phyloP scores from a whole-genome alignment of 2,329 filamentous ascomycete genomes.

The Paecilomyces sp. region DNA sequence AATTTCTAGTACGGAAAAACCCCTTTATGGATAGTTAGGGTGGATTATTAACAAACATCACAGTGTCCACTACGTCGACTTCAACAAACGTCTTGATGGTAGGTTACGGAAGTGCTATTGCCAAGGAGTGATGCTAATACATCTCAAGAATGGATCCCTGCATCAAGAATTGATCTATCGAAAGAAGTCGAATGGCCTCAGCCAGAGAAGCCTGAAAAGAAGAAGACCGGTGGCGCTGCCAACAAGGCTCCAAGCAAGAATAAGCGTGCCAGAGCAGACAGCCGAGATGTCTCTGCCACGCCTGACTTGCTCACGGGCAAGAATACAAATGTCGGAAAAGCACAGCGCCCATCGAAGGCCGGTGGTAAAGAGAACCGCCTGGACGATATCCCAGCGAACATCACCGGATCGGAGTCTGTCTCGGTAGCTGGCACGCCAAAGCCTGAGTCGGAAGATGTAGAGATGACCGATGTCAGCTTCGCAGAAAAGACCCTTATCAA shows the following conservation, averaged over 20 bases:
- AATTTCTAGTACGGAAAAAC: constrained; percentile 84
- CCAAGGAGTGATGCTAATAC: constrained; percentile 26
- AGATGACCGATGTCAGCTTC: constrained; percentile 34
- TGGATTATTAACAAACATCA: constrained; percentile 9
- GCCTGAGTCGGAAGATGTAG: constrained; percentile 32
- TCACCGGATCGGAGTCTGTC: constrained; percentile 26
- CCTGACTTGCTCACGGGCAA: constrained; percentile 44
- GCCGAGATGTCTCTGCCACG: constrained; percentile 51
- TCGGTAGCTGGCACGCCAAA: constrained; percentile 34
- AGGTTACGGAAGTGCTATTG: constrained; percentile 1
- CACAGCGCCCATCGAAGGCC: constrained; percentile 46
- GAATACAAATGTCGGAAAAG: constrained; percentile 40
- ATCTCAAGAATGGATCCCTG: constrained; percentile 77
- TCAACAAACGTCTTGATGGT: constrained; percentile 76
- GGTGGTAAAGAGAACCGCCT: constrained; percentile 56
- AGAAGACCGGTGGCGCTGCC: constrained; percentile 57
- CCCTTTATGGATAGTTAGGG: too few species aligned
- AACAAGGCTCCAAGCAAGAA: constrained; percentile 52
- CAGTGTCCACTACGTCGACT: constrained; percentile 90
- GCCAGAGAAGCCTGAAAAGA: constrained; percentile 82
- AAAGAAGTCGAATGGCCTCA: constrained; percentile 95
- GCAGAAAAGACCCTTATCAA: constrained; percentile 22
- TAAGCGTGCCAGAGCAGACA: constrained; percentile 45
- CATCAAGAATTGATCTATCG: constrained; percentile 73
- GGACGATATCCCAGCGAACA: constrained; percentile 28